Evolutionary conservation across 805 yeast genomes (phyloP).

Genomic region (Sugiyamaella mastotermitis): DNA sequence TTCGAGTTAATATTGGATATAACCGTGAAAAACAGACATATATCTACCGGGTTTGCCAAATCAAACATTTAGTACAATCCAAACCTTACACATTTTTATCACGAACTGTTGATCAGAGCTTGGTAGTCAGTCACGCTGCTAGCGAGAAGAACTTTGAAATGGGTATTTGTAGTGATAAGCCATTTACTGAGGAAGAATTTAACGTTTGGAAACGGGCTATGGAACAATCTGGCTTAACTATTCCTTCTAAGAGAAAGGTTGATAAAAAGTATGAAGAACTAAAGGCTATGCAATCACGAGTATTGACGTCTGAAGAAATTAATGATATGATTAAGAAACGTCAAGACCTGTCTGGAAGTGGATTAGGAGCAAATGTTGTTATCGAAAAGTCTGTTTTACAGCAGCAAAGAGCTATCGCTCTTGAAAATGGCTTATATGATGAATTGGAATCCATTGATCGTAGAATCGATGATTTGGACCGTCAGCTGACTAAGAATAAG

Average conservation of each 20-base stretch:
- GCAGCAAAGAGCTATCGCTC: conserved; percentile 72
- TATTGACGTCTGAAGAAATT: conserved; percentile 63
- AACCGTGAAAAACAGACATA: conserved; percentile 56
- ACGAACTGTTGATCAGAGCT: conserved; percentile 48
- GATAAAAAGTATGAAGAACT: conserved; percentile 60
- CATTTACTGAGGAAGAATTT: conserved; percentile 66
- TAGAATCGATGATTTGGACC: conserved; percentile 27
- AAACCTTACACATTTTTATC: conserved; percentile 47
- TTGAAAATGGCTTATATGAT: conserved; percentile 35
- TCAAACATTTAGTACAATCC: conserved; percentile 51
- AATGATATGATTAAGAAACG: conserved; percentile 73
- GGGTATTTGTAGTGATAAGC: conserved; percentile 72
- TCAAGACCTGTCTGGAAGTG: conserved; percentile 50
- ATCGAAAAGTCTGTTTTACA: conserved; percentile 62
- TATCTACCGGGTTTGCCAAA: conserved; percentile 76
- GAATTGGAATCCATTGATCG: conserved; percentile 30
- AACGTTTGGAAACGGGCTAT: conserved; percentile 60
- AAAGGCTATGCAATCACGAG: conserved; percentile 54
- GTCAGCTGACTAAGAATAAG: conserved; percentile 8
- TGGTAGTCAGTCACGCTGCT: conserved; percentile 77
- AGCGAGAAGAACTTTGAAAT: conserved; percentile 71
- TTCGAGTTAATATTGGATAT: conserved; percentile 74
- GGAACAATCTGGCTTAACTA: conserved; percentile 45
- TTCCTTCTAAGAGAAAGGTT: conserved; percentile 62
- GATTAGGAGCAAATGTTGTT: conserved; percentile 69